phyloP scores from a whole-genome alignment of 495 filamentous ascomycete species.

The Mycothermus thermophilus region DNA sequence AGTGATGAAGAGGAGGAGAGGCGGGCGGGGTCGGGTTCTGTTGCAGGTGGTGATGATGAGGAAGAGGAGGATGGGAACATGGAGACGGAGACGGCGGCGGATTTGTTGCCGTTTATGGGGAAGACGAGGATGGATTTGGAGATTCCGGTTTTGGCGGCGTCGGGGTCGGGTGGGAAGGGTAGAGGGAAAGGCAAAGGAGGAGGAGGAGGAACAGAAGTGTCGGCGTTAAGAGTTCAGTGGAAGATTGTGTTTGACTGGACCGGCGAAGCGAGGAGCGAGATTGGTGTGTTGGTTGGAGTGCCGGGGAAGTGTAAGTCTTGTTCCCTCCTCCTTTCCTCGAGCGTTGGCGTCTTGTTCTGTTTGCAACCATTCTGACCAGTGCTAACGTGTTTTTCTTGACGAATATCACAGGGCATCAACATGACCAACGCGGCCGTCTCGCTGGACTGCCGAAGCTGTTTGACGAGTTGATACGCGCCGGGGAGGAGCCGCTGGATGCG shows the following conservation, averaged over 20 bases:
- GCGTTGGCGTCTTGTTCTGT: background rate
- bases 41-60: slow-evolving; percentile 1
- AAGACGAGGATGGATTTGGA: slow-evolving; percentile 29
- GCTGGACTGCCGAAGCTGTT: slow-evolving; percentile 39
- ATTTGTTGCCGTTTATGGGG: slow-evolving; percentile 29
- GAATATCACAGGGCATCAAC: slow-evolving; percentile 31
- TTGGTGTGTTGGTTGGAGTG: slow-evolving; percentile 31
- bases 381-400: no score
- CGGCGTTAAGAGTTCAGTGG: slow-evolving; percentile 38
- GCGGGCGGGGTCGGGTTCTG: no score
- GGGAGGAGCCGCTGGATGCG: slow-evolving; percentile 36
- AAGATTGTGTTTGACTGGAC: slow-evolving; percentile 48
- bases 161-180: no score
- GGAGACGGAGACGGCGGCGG: slow-evolving; percentile 7
- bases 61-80: slow-evolving; percentile 2
- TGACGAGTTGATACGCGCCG: slow-evolving; percentile 34
- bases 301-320: slow-evolving; percentile 40
- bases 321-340: background rate
- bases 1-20: slow-evolving; percentile 7
- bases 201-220: no score
- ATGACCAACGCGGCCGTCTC: slow-evolving; percentile 33
- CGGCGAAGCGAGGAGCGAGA: slow-evolving; percentile 42
- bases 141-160: slow-evolving; percentile 11
- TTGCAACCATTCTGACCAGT: no score
- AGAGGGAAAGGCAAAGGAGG: no score